phyloP scores from a whole-genome alignment of 345 rosid species.

The Anastatica hierochuntica region DNA sequence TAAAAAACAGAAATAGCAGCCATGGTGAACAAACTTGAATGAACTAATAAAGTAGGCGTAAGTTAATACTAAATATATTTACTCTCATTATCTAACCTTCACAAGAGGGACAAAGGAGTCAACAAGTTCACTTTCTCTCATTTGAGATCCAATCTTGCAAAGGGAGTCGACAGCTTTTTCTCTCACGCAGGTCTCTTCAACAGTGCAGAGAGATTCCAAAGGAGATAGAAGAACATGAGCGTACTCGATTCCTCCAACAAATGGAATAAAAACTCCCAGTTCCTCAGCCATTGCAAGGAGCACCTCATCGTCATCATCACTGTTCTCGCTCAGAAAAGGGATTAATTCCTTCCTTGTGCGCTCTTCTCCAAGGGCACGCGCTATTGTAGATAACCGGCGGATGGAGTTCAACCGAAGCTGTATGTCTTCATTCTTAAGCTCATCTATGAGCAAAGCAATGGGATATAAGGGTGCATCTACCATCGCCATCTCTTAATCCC shows the following conservation, averaged over 20 bases:
- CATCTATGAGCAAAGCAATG: conserved; percentile 78
- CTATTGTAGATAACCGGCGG: conserved; percentile 80
- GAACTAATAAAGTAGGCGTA: background rate
- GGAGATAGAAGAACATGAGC: conserved; percentile 75
- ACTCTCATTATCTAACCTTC: conserved; percentile 43
- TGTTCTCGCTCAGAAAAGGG: conserved; percentile 85
- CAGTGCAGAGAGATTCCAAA: conserved; percentile 70
- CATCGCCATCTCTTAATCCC: conserved; percentile 50
- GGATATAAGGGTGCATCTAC: conserved; percentile 86
- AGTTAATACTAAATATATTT: background rate
- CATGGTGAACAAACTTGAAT: background rate
- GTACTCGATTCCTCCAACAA: conserved; percentile 83
- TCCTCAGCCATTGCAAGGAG: conserved; percentile 96
- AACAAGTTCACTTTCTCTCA: conserved; percentile 74
- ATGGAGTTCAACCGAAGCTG: conserved; percentile 90
- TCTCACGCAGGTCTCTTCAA: conserved; percentile 92
- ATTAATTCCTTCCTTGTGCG: conserved; percentile 83
- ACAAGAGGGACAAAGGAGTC: conserved; percentile 71
- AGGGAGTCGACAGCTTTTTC: conserved; percentile 80
- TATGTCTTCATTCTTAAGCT: conserved; percentile 90
- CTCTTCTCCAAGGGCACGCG: conserved; percentile 96
- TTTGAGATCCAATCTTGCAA: conserved; percentile 83
- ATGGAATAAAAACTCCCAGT: conserved; percentile 80
- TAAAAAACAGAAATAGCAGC: background rate
- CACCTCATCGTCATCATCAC: conserved; percentile 93